Evolutionary conservation across 1,139 yeast species (phyloP).

Genomic region (Geotrichum bryndzae): DNA sequence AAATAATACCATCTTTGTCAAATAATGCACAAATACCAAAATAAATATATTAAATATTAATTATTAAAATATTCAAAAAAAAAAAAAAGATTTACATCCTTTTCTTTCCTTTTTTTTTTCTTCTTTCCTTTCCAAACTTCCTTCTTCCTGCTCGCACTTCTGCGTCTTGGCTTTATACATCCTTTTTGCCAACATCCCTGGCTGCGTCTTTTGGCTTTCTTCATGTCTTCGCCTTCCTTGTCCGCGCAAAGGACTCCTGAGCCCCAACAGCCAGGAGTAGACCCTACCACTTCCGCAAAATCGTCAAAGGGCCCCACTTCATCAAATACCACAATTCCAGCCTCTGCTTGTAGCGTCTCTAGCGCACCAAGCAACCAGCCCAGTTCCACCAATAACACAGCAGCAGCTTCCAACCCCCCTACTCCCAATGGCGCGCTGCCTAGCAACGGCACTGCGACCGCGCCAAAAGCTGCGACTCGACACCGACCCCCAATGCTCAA

Average conservation of each 20-base stretch:
- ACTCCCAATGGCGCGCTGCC: background rate
- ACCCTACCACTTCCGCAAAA: background rate
- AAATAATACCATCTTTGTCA: too few species aligned
- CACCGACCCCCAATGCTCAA: conserved; percentile 19
- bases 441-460: background rate
- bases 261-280: background rate
- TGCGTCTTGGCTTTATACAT: background rate
- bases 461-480: conserved; percentile 5
- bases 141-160: background rate
- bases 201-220: background rate
- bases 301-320: background rate
- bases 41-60: background rate
- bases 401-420: background rate
- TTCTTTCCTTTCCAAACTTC: background rate
- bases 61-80: background rate
- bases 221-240: background rate
- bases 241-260: background rate
- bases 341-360: background rate
- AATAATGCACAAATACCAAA: too few species aligned
- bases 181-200: background rate
- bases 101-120: background rate
- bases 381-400: background rate
- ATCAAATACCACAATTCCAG: background rate
- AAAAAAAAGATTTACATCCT: background rate
- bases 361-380: background rate